phyloP scores from a whole-genome alignment of 1,284 basidiomycete genomes.

The Porodaedalea pini region DNA sequence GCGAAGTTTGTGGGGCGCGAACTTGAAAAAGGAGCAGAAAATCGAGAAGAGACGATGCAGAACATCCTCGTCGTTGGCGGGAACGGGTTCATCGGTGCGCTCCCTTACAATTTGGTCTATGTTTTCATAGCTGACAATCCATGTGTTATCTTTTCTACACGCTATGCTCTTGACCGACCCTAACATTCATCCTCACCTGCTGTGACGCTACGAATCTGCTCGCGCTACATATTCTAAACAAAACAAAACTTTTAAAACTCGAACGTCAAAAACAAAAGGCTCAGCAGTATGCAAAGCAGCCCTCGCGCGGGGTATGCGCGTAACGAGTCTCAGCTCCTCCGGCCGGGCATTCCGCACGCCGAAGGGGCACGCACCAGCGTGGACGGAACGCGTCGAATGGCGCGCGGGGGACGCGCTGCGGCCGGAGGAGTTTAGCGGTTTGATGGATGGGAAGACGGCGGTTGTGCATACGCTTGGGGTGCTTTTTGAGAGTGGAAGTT shows the following conservation, averaged over 20 bases:
- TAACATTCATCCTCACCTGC: too few species aligned
- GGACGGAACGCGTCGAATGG: conserved; percentile 84
- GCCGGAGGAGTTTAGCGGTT: conserved; percentile 68
- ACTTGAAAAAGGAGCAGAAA: too few species aligned
- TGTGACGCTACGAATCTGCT: too few species aligned
- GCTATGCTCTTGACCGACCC: too few species aligned
- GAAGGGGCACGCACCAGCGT: conserved; percentile 85
- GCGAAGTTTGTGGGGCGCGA: too few species aligned
- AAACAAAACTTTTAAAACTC: too few species aligned
- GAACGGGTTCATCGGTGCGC: conserved; percentile 88
- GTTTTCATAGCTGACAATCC: background rate
- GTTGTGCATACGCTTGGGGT: conserved; percentile 96
- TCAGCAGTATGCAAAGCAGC: conserved; percentile 90
- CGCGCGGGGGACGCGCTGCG: conserved; percentile 73
- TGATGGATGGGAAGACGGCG: conserved; percentile 65
- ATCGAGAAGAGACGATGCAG: conserved; percentile 37
- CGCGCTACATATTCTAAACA: too few species aligned
- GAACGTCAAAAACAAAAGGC: conserved; percentile 45
- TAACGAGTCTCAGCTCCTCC: conserved; percentile 87
- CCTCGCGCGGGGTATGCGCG: conserved; percentile 78
- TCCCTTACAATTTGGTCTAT: background rate
- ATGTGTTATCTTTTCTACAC: background rate
- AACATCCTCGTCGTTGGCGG: conserved; percentile 88
- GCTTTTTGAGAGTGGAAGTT: conserved; percentile 59
- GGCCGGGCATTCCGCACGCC: conserved; percentile 83